Base-by-base conservation (phyloP, 1,284 basidiomycete species). In the Uromyces viciae-fabae region DNA sequence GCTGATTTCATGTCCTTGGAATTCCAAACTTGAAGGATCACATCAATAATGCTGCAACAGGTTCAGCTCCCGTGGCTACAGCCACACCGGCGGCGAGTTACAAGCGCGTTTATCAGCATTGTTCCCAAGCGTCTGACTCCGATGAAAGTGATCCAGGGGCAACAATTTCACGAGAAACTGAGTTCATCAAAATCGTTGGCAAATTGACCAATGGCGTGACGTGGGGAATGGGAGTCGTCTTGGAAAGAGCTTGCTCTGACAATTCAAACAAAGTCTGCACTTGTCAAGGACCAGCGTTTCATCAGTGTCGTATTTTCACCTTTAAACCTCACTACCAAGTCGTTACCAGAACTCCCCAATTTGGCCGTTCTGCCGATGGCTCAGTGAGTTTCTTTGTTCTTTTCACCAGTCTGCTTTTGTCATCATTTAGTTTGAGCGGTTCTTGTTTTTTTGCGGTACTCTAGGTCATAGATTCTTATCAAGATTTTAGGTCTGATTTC, bases 401-500 rank as follows among this genome's bases (percentile, higher is more conserved):
- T 74, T 40, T 40, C 4, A 15, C 11, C 19, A 62, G 9, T 60
- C 22, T 38, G 28, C 40, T 40, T 19, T 60, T 66, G 17, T 4
- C 79, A 49, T 15, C 8, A n/a, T 69, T 38, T 36, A 77, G 56
- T 42, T 25, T 40, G 11, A 33, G 17, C 5, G 11, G 40, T 14
- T 25, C 64, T 52, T 33, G 2, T 56, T 25, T 31, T 14, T 46
- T 62, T 42, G 22, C 33, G 22, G 14, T 3, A n/a, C 40, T 62
- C 46, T 56, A 84, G 84, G 66, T 84, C 31, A 86, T 88, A 52
- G 95, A 99, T 87, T 95, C 95, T 0, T 98, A 91, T 86, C 90
- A 90, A 81, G 92, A 90, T 1, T 98, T 98, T 87, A 91, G 96
- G 43, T 97, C 95, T 9, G 92, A 98, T 86, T 97, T 94, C 85